Evolutionary conservation across 139 green algal species (phyloP), one percentile per base, ranked within the genome.

Genomic region (Gonium pectorale): DNA sequence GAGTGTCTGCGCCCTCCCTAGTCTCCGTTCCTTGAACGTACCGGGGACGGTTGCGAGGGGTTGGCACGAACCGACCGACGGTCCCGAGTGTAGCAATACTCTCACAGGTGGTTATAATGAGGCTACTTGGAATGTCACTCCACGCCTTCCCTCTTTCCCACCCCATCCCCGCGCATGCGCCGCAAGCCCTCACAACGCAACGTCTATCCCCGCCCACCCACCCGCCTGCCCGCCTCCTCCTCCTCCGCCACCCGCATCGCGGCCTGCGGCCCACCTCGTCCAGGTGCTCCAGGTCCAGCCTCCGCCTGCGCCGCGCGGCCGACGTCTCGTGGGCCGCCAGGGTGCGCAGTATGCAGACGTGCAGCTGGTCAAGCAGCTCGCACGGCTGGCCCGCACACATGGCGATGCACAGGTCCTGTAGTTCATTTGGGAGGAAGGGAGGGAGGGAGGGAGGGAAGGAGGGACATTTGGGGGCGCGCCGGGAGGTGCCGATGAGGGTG

Each of bases 201-300:
- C 21, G 56, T 64, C 56, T 24, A 33, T 24, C 27, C 67, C 0
- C 38, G 15, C 24, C 5, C 67, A 11, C 26, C 5, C 40, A 74
- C 37, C 6, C 9, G 15, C 63, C 33, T 46, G 5, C 15, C 33
- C 31, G 15, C 33, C 52, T 22, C 7, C 52, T 29, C 52, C 52
- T 22, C 4, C 17, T 22, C 52, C 9, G 29, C 24, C 60, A n/a
- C n/a, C 38, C 3, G 3, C n/a, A 9, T 8, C n/a, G n/a, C n/a
- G n/a, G n/a, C n/a, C n/a, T n/a, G n/a, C n/a, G n/a, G 29, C 95
- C 91, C 79, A 96, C 87, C 46, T 90, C 75, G 24, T 85, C 82
- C 66, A 95, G 85, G 26, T 72, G 51, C 44, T 46, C 67, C 54
- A 90, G 67, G 51, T 86, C 79, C 86, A 90, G 71, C 27, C 29